Conservation (phyloP, 1,284 basidiomycete species). For the Rhodotorula glutinis region DNA sequence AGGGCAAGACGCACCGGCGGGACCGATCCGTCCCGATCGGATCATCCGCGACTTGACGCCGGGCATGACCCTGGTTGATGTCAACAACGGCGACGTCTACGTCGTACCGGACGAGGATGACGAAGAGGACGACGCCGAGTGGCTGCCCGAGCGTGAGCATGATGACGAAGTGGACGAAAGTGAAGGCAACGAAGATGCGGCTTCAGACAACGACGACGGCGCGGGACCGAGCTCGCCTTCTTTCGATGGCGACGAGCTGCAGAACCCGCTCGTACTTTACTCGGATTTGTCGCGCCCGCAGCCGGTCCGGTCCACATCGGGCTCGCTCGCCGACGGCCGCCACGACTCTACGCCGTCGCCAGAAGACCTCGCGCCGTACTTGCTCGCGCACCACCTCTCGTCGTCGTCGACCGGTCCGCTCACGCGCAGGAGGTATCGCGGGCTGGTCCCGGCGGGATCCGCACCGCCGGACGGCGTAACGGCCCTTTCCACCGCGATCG, state of each 20-base stretch:
- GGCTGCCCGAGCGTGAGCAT: background rate
- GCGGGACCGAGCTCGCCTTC: background rate
- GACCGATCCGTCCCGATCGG: background rate
- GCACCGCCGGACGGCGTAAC: background rate
- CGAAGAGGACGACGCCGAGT: background rate
- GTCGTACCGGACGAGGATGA: background rate
- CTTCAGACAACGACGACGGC: background rate
- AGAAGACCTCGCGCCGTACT: slow-evolving; percentile 21
- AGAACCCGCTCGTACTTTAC: slow-evolving; percentile 11
- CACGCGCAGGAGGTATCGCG: slow-evolving; percentile 27
- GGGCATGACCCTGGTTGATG: too few species aligned
- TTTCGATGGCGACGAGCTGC: background rate
- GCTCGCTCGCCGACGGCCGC: background rate
- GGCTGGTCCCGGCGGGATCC: slow-evolving; percentile 2
- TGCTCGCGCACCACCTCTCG: slow-evolving; percentile 34
- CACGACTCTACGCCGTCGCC: background rate
- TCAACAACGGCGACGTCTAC: too few species aligned
- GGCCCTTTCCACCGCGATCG: slow-evolving; percentile 12
- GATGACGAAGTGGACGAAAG: slow-evolving; percentile 12
- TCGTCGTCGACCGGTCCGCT: slow-evolving; percentile 3
- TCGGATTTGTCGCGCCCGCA: slow-evolving; percentile 1
- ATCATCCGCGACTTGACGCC: too few species aligned
- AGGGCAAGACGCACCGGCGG: background rate
- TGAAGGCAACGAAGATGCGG: slow-evolving; percentile 1
- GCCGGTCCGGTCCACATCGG: too few species aligned